Evolutionary conservation across 208 protist genomes (phyloP).

Genomic region (Lotmaria passim): DNA sequence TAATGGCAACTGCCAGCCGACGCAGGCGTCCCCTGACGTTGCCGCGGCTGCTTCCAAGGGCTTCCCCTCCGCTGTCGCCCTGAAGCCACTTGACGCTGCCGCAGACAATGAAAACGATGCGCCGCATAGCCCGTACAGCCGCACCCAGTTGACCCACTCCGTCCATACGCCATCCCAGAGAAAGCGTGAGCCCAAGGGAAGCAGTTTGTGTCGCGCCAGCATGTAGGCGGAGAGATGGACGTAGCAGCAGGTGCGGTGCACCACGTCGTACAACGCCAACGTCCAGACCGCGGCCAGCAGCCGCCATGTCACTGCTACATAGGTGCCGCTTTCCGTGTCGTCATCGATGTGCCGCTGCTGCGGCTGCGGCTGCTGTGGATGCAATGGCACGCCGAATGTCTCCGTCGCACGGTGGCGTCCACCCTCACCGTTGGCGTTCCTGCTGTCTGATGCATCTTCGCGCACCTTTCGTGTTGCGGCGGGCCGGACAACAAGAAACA

Average conservation of each 20-base stretch:
- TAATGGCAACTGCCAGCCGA: slow-evolving; percentile 26
- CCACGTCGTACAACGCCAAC: slow-evolving; percentile 46
- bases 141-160: slow-evolving; percentile 53
- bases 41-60: not conserved
- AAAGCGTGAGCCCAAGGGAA: slow-evolving; percentile 42
- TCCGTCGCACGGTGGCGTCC: no score
- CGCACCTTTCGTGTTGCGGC: slow-evolving; percentile 17
- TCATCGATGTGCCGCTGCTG: no score
- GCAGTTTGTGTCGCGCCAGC: slow-evolving; percentile 52
- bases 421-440: no score
- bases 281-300: slow-evolving; percentile 40
- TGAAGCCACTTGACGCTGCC: not conserved
- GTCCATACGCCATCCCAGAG: slow-evolving; percentile 35
- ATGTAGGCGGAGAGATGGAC: slow-evolving; percentile 45
- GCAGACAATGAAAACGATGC: not conserved
- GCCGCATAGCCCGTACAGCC: slow-evolving; percentile 42
- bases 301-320: slow-evolving; percentile 15
- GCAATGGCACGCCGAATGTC: no score
- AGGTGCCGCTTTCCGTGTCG: not conserved
- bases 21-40: not conserved
- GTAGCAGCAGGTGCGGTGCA: slow-evolving; percentile 53
- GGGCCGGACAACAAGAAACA: slow-evolving; percentile 57
- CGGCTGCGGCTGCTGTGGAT: not conserved
- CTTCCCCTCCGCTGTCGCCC: no score
- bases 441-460: not conserved